phyloP scores from a whole-genome alignment of 2,329 filamentous ascomycete genomes.

The Penicillium sp. region DNA sequence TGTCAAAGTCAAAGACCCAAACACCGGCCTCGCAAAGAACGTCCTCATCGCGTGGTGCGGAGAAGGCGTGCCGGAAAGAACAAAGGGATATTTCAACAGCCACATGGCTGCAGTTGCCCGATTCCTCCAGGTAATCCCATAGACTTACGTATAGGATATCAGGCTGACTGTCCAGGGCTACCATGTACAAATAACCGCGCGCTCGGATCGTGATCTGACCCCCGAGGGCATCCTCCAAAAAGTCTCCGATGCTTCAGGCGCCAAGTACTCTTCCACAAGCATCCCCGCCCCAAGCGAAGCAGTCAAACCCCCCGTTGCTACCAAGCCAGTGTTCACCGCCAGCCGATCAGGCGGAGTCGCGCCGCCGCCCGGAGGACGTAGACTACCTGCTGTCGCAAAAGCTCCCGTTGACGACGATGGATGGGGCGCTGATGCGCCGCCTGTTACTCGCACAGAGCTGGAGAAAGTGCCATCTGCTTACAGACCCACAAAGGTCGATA shows the following conservation, averaged over 20 bases:
- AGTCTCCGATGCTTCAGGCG: conserved; percentile 87
- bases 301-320: conserved; percentile 66
- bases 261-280: conserved; percentile 74
- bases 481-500: conserved; percentile 91
- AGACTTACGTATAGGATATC: conserved; percentile 16
- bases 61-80: conserved; percentile 94
- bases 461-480: conserved; percentile 93
- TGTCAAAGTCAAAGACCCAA: conserved; percentile 93
- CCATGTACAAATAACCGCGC: conserved; percentile 94
- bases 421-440: conserved; percentile 94
- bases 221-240: conserved; percentile 88
- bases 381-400: conserved; percentile 47
- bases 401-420: conserved; percentile 72
- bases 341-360: conserved; percentile 55
- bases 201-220: conserved; percentile 82
- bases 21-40: conserved; percentile 82
- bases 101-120: conserved; percentile 87
- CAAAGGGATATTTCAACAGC: conserved; percentile 97
- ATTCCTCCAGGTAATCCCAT: conserved; percentile 65
- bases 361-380: conserved; percentile 65
- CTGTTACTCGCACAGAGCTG: conserved; percentile 76
- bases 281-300: conserved; percentile 52
- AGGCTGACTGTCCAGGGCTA: conserved; percentile 60
- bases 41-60: conserved; percentile 96
- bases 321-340: conserved; percentile 89